These are phyloP conservation scores for Asterophora lycoperdoides DNA, from an alignment of 768 basidiomycete species.

Conservation along the genomic window DNA sequence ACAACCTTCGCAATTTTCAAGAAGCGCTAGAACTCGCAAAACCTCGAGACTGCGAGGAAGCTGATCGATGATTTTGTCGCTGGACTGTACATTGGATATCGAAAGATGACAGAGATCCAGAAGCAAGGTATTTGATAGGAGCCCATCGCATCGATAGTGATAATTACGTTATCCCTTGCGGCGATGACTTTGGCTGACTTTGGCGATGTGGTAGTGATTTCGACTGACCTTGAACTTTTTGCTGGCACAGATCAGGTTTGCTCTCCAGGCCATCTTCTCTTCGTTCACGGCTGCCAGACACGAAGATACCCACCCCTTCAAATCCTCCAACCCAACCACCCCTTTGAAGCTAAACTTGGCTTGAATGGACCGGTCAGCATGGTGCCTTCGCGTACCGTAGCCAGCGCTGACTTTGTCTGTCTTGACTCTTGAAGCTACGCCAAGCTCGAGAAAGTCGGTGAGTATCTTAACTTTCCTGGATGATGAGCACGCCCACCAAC, in stretches of 20 bases:
- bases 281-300: slow-evolving; percentile 12
- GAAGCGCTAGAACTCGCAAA: background rate
- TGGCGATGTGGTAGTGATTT: background rate
- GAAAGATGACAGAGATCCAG: background rate
- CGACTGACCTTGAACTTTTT: slow-evolving; percentile 1
- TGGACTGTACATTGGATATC: slow-evolving; percentile 1
- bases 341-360: no score
- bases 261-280: slow-evolving; percentile 3
- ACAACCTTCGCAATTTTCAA: background rate
- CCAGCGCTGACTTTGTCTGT: slow-evolving; percentile 16
- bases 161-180: slow-evolving; percentile 23
- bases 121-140: no score
- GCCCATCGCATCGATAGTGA: slow-evolving; percentile 13
- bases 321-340: background rate
- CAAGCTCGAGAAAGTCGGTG: slow-evolving; percentile 98
- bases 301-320: slow-evolving; percentile 8
- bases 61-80: background rate
- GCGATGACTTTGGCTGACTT: slow-evolving; percentile 12
- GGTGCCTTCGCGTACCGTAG: slow-evolving; percentile 9
- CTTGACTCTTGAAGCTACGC: slow-evolving; percentile 61
- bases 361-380: slow-evolving; percentile 43
- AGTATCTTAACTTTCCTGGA: slow-evolving; percentile 34
- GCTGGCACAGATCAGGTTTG: slow-evolving; percentile 11
- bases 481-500: slow-evolving; percentile 2
- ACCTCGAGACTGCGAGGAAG: background rate